Evolutionary conservation across 208 protist genomes (phyloP).

Genomic region (Endotrypanum monterogeii): DNA sequence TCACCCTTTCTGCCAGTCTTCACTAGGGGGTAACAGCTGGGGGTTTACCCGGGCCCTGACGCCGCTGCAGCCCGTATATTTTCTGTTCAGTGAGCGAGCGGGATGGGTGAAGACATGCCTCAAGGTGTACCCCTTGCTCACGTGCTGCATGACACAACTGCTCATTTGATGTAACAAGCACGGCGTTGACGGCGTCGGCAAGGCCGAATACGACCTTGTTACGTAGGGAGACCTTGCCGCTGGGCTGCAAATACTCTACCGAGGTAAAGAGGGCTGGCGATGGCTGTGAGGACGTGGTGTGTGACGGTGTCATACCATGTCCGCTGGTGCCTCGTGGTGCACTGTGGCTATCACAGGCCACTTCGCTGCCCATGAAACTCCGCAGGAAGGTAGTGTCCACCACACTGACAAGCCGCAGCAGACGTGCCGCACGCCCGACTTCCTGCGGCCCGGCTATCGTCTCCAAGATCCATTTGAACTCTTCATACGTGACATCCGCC

Average conservation of each 20-base stretch:
- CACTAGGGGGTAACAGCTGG: constrained; percentile 28
- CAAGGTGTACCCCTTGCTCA: constrained; percentile 47
- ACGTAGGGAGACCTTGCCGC: constrained; percentile 42
- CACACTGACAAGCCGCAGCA: constrained; percentile 50
- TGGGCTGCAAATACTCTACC: constrained; percentile 28
- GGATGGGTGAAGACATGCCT: constrained; percentile 52
- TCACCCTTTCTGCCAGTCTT: neutral
- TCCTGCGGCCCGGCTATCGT: constrained; percentile 74
- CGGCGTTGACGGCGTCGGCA: constrained; percentile 49
- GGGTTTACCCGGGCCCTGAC: constrained; percentile 45
- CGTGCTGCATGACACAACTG: constrained; percentile 50
- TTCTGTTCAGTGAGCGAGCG: constrained; percentile 76
- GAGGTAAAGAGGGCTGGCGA: constrained; percentile 10
- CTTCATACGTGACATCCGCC: constrained; percentile 60
- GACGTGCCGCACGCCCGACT: constrained; percentile 41
- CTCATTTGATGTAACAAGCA: constrained; percentile 59
- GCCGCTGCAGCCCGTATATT: constrained; percentile 32
- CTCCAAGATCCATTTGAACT: constrained; percentile 80
- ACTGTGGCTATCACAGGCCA: neutral
- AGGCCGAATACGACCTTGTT: constrained; percentile 72
- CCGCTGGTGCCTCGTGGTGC: neutral
- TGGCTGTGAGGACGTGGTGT: neutral
- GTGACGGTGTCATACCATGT: neutral
- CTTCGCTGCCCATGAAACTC: constrained; percentile 3
- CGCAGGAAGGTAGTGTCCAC: constrained; percentile 42